Conservation (phyloP, 768 basidiomycete genomes). For the Candolleomyces aberdarensis region DNA sequence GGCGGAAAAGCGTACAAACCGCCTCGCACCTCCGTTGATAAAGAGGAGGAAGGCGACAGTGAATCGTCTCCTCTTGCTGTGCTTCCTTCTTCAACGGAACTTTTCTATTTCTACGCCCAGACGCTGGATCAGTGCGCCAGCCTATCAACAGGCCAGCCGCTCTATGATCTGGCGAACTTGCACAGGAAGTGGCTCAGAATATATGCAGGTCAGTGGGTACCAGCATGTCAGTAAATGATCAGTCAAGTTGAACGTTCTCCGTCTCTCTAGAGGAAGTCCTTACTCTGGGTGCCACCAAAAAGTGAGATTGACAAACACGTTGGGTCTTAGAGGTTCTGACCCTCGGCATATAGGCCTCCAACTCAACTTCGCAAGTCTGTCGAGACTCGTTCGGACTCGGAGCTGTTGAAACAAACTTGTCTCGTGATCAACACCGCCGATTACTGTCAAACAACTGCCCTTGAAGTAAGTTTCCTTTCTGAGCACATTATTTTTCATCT, state of each 20-base stretch:
- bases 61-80: slow-evolving; percentile 59
- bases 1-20: slow-evolving; percentile 36
- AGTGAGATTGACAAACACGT: slow-evolving; percentile 34
- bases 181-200: slow-evolving; percentile 94
- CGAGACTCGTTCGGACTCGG: slow-evolving; percentile 75
- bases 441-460: slow-evolving; percentile 90
- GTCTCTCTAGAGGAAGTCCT: slow-evolving; percentile 77
- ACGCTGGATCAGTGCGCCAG: slow-evolving; percentile 93
- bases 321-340: background rate
- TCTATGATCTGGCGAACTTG: slow-evolving; percentile 77
- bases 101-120: slow-evolving; percentile 97
- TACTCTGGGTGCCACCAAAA: slow-evolving; percentile 58
- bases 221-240: background rate
- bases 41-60: slow-evolving; percentile 37
- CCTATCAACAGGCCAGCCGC: slow-evolving; percentile 76
- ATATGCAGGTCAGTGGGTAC: slow-evolving; percentile 69
- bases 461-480: slow-evolving; percentile 53
- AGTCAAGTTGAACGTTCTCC: slow-evolving; percentile 3
- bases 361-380: slow-evolving; percentile 60
- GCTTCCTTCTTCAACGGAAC: slow-evolving; percentile 89
- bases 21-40: slow-evolving; percentile 68
- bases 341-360: slow-evolving; percentile 29
- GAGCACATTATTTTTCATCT: background rate
- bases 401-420: slow-evolving; percentile 78
- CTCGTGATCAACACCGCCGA: slow-evolving; percentile 96